phyloP scores from a whole-genome alignment of 2,329 filamentous ascomycete species.

The Xylaria digitata region DNA sequence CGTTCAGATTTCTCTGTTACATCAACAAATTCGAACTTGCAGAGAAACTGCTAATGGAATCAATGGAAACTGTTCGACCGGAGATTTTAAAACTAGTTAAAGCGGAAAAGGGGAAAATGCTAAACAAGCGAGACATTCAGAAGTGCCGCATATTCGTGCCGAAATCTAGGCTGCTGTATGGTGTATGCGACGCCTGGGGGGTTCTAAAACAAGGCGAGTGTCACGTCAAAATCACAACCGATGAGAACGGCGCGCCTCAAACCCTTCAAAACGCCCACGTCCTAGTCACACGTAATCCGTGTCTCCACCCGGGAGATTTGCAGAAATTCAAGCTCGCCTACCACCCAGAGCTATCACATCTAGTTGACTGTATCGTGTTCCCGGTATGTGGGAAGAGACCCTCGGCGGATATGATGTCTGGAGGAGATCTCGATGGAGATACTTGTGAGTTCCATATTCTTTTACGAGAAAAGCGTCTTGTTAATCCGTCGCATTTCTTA shows the following conservation, averaged over 20 bases:
- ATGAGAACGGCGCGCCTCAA: constrained; percentile 27
- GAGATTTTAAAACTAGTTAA: constrained; percentile 24
- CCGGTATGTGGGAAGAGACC: constrained; percentile 23
- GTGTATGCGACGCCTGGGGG: constrained; percentile 27
- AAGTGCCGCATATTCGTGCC: constrained; percentile 25
- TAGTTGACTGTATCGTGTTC: constrained; percentile 30
- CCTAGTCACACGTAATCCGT: constrained; percentile 27
- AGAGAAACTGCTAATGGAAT: constrained; percentile 26
- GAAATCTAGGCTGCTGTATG: constrained; percentile 24
- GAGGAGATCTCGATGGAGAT: constrained; percentile 29
- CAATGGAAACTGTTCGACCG: constrained; percentile 13
- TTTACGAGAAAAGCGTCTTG: not conserved
- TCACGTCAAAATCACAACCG: constrained; percentile 27
- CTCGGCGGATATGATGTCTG: constrained; percentile 32
- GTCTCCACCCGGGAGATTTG: constrained; percentile 30
- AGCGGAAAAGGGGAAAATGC: constrained; percentile 20
- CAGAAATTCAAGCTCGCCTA: constrained; percentile 24
- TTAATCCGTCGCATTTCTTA: not conserved
- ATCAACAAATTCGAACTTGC: constrained; percentile 24
- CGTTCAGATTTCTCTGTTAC: constrained; percentile 28
- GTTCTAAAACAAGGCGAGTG: constrained; percentile 27
- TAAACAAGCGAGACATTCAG: constrained; percentile 17
- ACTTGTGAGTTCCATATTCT: constrained; percentile 6
- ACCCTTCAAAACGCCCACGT: constrained; percentile 22
- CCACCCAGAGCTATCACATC: constrained; percentile 21